Evolutionary conservation across 2,329 filamentous ascomycete species (phyloP).

Genomic region (Pseudocercospora vitis): DNA sequence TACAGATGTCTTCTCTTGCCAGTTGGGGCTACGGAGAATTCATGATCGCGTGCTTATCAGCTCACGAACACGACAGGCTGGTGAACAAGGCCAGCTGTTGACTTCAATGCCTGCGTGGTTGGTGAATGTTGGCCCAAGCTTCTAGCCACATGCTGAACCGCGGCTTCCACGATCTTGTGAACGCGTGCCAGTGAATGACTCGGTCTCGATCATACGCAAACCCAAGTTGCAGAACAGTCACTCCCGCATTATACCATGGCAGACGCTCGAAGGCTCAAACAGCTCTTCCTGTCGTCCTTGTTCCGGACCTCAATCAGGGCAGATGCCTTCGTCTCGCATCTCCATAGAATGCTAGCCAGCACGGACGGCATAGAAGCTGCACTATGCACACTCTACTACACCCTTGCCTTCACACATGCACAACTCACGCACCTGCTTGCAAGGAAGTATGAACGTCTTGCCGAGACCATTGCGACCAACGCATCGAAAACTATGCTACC

Average conservation of each 20-base stretch:
- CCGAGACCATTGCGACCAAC: constrained; percentile 41
- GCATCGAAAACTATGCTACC: constrained; percentile 43
- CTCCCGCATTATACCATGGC: neutral
- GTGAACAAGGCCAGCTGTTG: constrained; percentile 8
- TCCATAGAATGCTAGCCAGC: constrained; percentile 39
- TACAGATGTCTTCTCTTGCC: neutral
- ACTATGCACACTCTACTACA: constrained; percentile 48
- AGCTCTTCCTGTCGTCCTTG: constrained; percentile 10
- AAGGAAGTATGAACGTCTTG: constrained; percentile 38
- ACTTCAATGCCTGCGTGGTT: constrained; percentile 1
- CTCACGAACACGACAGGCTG: too few species aligned
- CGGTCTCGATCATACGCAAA: too few species aligned
- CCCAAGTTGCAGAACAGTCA: neutral
- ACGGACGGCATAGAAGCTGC: constrained; percentile 43
- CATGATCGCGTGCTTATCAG: neutral
- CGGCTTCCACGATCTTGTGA: too few species aligned
- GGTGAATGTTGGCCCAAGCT: too few species aligned
- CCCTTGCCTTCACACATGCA: constrained; percentile 44
- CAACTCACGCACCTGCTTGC: constrained; percentile 42
- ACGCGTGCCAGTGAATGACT: too few species aligned
- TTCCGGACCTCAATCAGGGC: constrained; percentile 1
- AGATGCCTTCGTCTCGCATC: constrained; percentile 23
- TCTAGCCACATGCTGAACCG: too few species aligned
- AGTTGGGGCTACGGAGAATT: neutral
- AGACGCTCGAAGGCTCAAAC: constrained; percentile 13